Percentiles rank a stretch among this genome's conserved stretches.
phyloP scores from a whole-genome alignment of 2,329 filamentous ascomycete species.

The Arthrobotrys pseudoclavata region DNA sequence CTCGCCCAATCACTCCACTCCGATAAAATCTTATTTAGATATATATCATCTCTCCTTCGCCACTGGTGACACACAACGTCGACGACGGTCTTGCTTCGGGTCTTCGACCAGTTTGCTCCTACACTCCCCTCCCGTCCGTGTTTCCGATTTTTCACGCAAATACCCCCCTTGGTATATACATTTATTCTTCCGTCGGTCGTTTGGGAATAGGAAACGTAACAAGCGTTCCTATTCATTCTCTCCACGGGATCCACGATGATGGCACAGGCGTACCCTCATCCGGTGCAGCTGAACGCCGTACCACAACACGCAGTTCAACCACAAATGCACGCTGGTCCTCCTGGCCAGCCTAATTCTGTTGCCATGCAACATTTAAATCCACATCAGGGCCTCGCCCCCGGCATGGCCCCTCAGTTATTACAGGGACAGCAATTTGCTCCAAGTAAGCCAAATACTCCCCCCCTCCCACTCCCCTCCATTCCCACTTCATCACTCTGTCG shows the following conservation, averaged over 20 bases:
- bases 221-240: slow-evolving; percentile 49
- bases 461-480: not conserved
- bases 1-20: slow-evolving; percentile 39
- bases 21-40: not conserved
- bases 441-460: slow-evolving; percentile 36
- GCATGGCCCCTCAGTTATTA: slow-evolving; percentile 55
- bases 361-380: slow-evolving; percentile 63
- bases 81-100: slow-evolving; percentile 11
- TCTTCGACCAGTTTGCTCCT: slow-evolving; percentile 6
- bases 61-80: slow-evolving; percentile 38
- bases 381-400: slow-evolving; percentile 58
- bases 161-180: slow-evolving; percentile 5
- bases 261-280: slow-evolving; percentile 62
- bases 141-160: slow-evolving; percentile 34
- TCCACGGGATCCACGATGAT: slow-evolving; percentile 61
- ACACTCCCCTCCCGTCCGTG: not conserved
- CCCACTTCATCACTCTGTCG: slow-evolving; percentile 21
- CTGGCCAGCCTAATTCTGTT: slow-evolving; percentile 62
- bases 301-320: slow-evolving; percentile 63
- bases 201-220: slow-evolving; percentile 58
- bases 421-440: slow-evolving; percentile 47
- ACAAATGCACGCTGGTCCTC: slow-evolving; percentile 63
- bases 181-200: slow-evolving; percentile 32
- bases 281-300: slow-evolving; percentile 62
- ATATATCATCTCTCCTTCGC: slow-evolving; percentile 21